Conservation (phyloP, 257 asterid genomes). For the Solanum tarapatanum region DNA sequence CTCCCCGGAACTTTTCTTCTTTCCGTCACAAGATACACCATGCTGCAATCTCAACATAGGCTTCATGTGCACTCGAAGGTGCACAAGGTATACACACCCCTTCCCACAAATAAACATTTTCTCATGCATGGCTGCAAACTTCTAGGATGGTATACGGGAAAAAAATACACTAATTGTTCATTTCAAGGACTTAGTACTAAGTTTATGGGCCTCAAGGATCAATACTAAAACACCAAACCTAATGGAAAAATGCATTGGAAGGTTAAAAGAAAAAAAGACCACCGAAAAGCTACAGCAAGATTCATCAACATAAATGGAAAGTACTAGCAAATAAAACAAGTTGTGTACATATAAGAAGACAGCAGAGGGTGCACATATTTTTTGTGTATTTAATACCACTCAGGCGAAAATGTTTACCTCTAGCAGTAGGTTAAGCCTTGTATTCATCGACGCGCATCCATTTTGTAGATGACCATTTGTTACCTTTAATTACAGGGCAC, state of each 20-base stretch:
- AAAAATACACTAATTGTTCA: not conserved
- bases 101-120: not conserved
- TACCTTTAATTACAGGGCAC: constrained; percentile 84
- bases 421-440: constrained; percentile 27
- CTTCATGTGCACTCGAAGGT: not conserved
- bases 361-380: not conserved
- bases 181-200: not conserved
- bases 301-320: not conserved
- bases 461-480: constrained; percentile 97
- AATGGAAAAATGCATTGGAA: not conserved
- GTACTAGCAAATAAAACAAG: not conserved
- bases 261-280: not conserved
- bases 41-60: not conserved
- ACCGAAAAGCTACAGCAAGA: not conserved
- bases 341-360: not conserved
- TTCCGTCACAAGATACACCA: not conserved
- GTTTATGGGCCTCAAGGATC: not conserved
- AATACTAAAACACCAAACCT: not conserved
- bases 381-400: not conserved
- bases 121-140: not conserved
- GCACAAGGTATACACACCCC: not conserved
- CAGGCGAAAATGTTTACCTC: constrained; percentile 28
- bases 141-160: not conserved
- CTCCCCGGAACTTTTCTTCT: not conserved
- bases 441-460: constrained; percentile 85